phyloP scores from a whole-genome alignment of 2,329 filamentous ascomycete genomes.

The Cytospora leucostoma region DNA sequence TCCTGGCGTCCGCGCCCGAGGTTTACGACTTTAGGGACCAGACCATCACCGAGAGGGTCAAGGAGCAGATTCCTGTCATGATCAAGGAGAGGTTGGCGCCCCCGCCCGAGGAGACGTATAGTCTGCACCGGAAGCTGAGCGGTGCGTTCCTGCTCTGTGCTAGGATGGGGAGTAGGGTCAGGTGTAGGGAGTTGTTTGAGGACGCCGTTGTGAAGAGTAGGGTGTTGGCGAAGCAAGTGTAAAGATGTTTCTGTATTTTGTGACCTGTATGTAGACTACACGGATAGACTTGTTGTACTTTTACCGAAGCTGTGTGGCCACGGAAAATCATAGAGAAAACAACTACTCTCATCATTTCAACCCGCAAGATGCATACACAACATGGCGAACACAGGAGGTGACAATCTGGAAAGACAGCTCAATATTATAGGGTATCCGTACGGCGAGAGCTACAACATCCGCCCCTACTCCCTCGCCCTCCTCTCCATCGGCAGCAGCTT shows the following conservation, averaged over 20 bases:
- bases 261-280: background rate
- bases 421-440: background rate
- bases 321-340: background rate
- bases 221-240: conserved; percentile 17
- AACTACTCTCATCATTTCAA: background rate
- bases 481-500: conserved; percentile 66
- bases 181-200: conserved; percentile 78
- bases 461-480: conserved; percentile 39
- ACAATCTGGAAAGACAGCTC: background rate
- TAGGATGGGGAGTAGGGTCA: conserved; percentile 77
- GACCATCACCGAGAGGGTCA: conserved; percentile 93
- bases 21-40: conserved; percentile 92
- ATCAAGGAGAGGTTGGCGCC: conserved; percentile 83
- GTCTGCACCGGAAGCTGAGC: conserved; percentile 89
- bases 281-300: background rate
- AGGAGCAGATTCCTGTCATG: conserved; percentile 89
- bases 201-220: conserved; percentile 49
- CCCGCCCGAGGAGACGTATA: conserved; percentile 97
- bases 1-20: conserved; percentile 72
- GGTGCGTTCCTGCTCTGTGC: conserved; percentile 94
- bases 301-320: conserved; percentile 1
- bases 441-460: background rate
- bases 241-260: background rate
- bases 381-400: background rate
- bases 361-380: background rate